phyloP scores from a whole-genome alignment of 1,284 basidiomycete genomes.

The Coriolopsis trogii region DNA sequence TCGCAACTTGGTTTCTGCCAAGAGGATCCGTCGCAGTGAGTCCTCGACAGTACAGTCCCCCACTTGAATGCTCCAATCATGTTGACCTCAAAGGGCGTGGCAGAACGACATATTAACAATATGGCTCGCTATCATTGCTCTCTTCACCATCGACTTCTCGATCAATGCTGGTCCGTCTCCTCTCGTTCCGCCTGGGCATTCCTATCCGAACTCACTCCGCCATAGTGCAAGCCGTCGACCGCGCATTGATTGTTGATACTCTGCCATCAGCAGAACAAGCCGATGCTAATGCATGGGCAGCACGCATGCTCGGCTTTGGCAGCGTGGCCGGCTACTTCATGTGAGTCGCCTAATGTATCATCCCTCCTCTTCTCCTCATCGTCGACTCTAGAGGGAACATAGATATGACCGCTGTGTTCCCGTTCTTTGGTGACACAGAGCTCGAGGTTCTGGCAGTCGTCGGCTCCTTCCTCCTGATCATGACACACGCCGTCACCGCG shows the following conservation, averaged over 20 bases:
- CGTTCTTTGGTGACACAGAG: slow-evolving; percentile 77
- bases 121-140: slow-evolving; percentile 80
- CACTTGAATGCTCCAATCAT: background rate
- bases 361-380: background rate
- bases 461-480: slow-evolving; percentile 54
- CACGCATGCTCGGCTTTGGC: slow-evolving; percentile 83
- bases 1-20: slow-evolving; percentile 65
- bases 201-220: background rate
- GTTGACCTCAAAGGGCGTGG: background rate
- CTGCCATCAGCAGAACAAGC: slow-evolving; percentile 76
- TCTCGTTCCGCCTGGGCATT: too few relatives aligned
- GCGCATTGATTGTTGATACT: slow-evolving; percentile 78
- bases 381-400: slow-evolving; percentile 62
- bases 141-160: slow-evolving; percentile 91
- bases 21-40: slow-evolving; percentile 41
- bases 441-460: slow-evolving; percentile 74
- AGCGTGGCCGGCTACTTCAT: slow-evolving; percentile 86
- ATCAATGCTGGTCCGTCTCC: slow-evolving; percentile 83
- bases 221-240: slow-evolving; percentile 82
- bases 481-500: slow-evolving; percentile 60
- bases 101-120: slow-evolving; percentile 73
- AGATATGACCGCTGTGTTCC: slow-evolving; percentile 65
- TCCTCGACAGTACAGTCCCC: slow-evolving; percentile 3
- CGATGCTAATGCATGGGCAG: slow-evolving; percentile 93
- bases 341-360: slow-evolving; percentile 48